Percentiles rank a stretch among this genome's conserved stretches.
Evolutionary conservation across 1,284 basidiomycete species (phyloP).

Genomic region (Fomitopsis pinicola): DNA sequence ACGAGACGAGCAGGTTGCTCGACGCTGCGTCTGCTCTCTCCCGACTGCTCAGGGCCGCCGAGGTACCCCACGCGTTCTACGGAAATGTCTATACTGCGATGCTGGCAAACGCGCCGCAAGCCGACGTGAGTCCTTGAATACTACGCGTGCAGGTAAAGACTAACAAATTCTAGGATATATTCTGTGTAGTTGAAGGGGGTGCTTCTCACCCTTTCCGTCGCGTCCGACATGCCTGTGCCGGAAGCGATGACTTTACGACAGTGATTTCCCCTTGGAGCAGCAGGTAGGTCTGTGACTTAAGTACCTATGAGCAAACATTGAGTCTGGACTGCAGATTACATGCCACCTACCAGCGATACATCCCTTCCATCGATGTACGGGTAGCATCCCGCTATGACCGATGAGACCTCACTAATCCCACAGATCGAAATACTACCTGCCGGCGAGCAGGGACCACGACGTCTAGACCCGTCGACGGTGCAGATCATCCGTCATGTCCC

Average conservation of each 20-base stretch:
- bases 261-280: constrained; percentile 52
- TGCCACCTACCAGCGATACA: constrained; percentile 32
- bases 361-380: constrained; percentile 33
- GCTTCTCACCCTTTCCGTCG: constrained; percentile 47
- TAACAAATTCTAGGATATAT: constrained; percentile 41
- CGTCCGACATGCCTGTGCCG: constrained; percentile 48
- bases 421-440: constrained; percentile 80
- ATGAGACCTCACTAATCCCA: neutral
- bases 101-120: constrained; percentile 48
- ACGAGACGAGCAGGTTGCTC: constrained; percentile 59
- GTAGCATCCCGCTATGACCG: neutral
- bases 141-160: neutral
- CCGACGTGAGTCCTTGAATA: constrained; percentile 43
- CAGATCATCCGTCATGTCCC: constrained; percentile 65
- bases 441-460: constrained; percentile 73
- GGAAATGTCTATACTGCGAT: constrained; percentile 58
- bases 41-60: constrained; percentile 40
- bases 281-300: constrained; percentile 29
- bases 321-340: constrained; percentile 27
- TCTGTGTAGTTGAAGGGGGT: constrained; percentile 53
- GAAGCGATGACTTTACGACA: constrained; percentile 36
- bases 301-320: constrained; percentile 4
- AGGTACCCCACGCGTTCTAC: constrained; percentile 65
- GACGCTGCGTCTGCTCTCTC: constrained; percentile 63
- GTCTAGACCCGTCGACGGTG: constrained; percentile 58